Evolutionary conservation across 306 rosid genomes (phyloP).

Genomic region (Mimosa pudica): DNA sequence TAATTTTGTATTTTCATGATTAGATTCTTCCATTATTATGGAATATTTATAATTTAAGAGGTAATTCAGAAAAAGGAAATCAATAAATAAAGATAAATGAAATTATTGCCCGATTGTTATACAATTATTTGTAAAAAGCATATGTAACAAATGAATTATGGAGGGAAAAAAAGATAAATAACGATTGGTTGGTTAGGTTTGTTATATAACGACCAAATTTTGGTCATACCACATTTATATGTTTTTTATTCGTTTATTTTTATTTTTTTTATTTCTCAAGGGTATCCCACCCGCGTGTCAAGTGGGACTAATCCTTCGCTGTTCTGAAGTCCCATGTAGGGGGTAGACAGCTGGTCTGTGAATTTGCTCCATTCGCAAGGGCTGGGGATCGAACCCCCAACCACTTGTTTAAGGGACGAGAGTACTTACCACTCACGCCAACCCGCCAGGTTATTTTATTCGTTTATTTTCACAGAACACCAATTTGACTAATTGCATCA

Average conservation of each 20-base stretch:
- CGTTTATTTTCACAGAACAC: background rate
- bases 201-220: slow-evolving; percentile 41
- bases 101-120: background rate
- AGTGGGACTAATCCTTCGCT: too few species aligned
- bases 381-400: too few species aligned
- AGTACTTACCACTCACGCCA: too few species aligned
- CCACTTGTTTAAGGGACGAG: too few species aligned
- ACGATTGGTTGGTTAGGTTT: slow-evolving; percentile 54
- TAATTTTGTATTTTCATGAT: slow-evolving; percentile 28
- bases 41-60: background rate
- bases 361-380: too few species aligned
- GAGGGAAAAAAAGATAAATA: slow-evolving; percentile 32
- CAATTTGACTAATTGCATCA: slow-evolving; percentile 42
- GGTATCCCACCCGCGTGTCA: too few species aligned
- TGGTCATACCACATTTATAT: slow-evolving; percentile 11
- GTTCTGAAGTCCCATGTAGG: too few species aligned
- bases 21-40: slow-evolving; percentile 45
- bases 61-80: background rate
- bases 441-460: too few species aligned
- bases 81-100: background rate
- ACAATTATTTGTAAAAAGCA: background rate
- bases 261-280: too few species aligned
- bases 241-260: background rate
- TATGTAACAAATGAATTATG: background rate
- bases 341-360: too few species aligned